Conservation (phyloP, 208 protist genomes). For the Porcisia deanei region DNA sequence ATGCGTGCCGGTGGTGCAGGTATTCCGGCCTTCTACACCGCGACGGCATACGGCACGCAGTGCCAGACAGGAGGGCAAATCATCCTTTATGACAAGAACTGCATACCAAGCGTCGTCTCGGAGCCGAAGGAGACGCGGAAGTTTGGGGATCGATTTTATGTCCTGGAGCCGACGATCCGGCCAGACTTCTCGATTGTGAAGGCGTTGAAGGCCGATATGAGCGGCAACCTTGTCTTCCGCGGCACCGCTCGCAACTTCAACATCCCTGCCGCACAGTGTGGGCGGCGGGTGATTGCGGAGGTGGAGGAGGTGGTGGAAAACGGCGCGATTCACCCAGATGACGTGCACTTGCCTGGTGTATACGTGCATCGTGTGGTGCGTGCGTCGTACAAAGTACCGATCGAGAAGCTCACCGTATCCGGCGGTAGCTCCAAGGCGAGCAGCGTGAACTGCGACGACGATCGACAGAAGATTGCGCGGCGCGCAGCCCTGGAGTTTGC, state of each 20-base stretch:
- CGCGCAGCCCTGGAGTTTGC: constrained; percentile 95
- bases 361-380: constrained; percentile 94
- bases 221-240: constrained; percentile 85
- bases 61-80: constrained; percentile 91
- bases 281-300: constrained; percentile 93
- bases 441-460: constrained; percentile 33
- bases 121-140: constrained; percentile 84
- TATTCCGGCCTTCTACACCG: constrained; percentile 98
- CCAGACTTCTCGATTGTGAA: constrained; percentile 95
- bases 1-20: constrained; percentile 95
- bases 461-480: constrained; percentile 91
- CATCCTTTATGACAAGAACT: constrained; percentile 91
- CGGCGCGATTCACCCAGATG: constrained; percentile 92
- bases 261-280: constrained; percentile 85
- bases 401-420: constrained; percentile 53
- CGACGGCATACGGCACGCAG: constrained; percentile 94
- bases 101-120: constrained; percentile 65
- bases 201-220: constrained; percentile 93
- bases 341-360: constrained; percentile 95
- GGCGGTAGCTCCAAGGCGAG: constrained; percentile 39
- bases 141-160: constrained; percentile 92
- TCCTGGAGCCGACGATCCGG: constrained; percentile 91
- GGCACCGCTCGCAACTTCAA: constrained; percentile 97
- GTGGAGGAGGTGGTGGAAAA: constrained; percentile 95
- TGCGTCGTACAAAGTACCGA: constrained; percentile 53